Conservation (phyloP, 768 basidiomycete genomes). For the Lactarius vividus region DNA sequence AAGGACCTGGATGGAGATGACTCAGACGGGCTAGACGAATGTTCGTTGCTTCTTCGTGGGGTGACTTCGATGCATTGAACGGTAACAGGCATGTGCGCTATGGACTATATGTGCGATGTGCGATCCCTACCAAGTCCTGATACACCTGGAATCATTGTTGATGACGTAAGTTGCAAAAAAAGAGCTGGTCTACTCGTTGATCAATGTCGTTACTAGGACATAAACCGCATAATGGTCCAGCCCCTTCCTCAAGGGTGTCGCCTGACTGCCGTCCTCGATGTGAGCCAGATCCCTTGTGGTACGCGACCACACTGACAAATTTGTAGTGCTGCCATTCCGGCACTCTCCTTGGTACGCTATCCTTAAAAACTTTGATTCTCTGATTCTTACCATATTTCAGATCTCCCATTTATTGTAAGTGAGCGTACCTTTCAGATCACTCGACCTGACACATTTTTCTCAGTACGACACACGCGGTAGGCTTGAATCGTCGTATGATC, state of each 20-base stretch:
- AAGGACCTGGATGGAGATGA: conserved; percentile 2
- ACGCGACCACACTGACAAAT: not conserved
- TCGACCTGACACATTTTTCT: not conserved
- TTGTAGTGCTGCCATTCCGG: conserved; percentile 9
- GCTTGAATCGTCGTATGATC: not conserved
- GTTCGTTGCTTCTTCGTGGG: not conserved
- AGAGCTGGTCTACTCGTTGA: not conserved
- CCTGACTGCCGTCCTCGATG: conserved; percentile 15
- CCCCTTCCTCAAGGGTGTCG: conserved; percentile 7
- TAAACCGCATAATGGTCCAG: conserved; percentile 4
- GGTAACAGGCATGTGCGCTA: conserved; percentile 7
- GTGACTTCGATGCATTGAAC: not conserved
- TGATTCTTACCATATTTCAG: conserved; percentile 1
- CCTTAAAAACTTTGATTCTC: not conserved
- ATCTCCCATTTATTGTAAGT: conserved; percentile 10
- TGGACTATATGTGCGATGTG: not conserved
- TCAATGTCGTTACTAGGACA: not conserved
- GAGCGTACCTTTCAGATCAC: not conserved
- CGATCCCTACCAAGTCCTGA: not conserved
- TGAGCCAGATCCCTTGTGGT: not conserved
- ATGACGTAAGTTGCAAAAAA: not conserved
- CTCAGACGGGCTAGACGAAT: not conserved
- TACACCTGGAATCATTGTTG: conserved; percentile 1
- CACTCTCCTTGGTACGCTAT: conserved; percentile 11
- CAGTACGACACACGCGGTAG: not conserved